These are phyloP conservation scores for Fraxinus sp. DNA, from an alignment of 305 asterid genomes.

Conservation along the genomic window DNA sequence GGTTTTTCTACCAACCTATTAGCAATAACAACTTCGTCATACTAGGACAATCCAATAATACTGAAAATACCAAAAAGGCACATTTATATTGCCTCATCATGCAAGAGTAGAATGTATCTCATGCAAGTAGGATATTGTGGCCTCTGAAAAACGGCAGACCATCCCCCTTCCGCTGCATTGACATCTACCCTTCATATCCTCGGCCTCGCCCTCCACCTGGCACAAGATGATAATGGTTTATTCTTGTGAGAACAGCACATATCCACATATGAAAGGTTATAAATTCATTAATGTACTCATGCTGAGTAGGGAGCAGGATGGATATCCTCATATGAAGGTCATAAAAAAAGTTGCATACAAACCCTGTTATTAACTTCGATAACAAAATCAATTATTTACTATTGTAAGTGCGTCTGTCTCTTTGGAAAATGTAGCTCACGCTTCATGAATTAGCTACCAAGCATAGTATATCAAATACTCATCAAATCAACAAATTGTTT, in stretches of 20 bases:
- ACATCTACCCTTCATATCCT: constrained; percentile 18
- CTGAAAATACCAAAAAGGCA: background rate
- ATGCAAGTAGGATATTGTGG: background rate
- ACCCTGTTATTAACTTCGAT: background rate
- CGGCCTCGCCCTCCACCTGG: constrained; percentile 52
- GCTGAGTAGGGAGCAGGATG: background rate
- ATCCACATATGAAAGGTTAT: background rate
- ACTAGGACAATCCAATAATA: background rate
- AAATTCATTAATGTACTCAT: background rate
- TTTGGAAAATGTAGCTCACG: background rate
- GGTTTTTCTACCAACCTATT: background rate
- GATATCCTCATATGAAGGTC: background rate
- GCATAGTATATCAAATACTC: background rate
- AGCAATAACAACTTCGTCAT: background rate
- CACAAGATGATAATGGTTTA: background rate
- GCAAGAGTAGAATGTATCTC: background rate
- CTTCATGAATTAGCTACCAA: background rate
- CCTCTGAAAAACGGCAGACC: background rate
- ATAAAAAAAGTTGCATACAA: background rate
- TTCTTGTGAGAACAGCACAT: background rate
- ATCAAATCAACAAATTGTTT: background rate
- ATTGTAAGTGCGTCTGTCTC: background rate
- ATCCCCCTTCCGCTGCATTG: background rate
- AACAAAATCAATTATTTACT: background rate
- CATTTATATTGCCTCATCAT: background rate